These are phyloP conservation scores for Carallia pectinifolia DNA, from an alignment of 345 rosid species.

Conservation along the genomic window DNA sequence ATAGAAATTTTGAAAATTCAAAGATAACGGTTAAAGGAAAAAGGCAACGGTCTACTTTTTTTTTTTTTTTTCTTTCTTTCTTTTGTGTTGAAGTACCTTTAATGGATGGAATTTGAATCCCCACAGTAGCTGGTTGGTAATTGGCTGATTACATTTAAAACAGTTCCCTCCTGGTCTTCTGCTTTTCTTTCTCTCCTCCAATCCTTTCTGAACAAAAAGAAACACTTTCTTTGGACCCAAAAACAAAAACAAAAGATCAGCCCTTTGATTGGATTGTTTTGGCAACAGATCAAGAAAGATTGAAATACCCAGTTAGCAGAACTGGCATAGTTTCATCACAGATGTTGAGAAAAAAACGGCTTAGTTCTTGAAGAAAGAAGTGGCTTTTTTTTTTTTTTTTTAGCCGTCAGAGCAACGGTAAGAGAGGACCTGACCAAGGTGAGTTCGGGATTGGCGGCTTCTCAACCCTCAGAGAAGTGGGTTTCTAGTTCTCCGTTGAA, in stretches of 20 bases:
- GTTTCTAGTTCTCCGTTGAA: neutral
- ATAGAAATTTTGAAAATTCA: conserved; percentile 37
- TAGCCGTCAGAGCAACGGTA: too few species aligned
- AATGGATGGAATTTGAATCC: conserved; percentile 42
- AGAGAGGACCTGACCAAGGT: too few species aligned
- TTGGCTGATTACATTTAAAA: conserved; percentile 31
- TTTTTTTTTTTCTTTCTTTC: conserved; percentile 12
- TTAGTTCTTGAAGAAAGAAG: neutral
- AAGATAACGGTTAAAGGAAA: conserved; percentile 31
- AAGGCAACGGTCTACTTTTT: conserved; percentile 49
- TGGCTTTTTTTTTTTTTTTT: too few species aligned
- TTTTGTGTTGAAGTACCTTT: conserved; percentile 33
- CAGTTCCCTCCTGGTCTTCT: conserved; percentile 42
- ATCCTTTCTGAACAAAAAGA: conserved; percentile 19
- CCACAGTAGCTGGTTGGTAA: conserved; percentile 23
- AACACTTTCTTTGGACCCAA: conserved; percentile 16
- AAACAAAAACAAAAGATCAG: neutral
- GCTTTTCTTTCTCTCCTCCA: conserved; percentile 6
- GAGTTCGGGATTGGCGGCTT: too few species aligned
- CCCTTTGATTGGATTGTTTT: conserved; percentile 19
- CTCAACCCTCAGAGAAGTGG: too few species aligned
- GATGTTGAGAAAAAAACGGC: neutral
- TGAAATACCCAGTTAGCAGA: conserved; percentile 20
- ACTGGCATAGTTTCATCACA: neutral
- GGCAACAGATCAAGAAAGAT: conserved; percentile 10